These are phyloP conservation scores for Mentha longifolia DNA, from an alignment of 257 asterid species.

Conservation along the genomic window DNA sequence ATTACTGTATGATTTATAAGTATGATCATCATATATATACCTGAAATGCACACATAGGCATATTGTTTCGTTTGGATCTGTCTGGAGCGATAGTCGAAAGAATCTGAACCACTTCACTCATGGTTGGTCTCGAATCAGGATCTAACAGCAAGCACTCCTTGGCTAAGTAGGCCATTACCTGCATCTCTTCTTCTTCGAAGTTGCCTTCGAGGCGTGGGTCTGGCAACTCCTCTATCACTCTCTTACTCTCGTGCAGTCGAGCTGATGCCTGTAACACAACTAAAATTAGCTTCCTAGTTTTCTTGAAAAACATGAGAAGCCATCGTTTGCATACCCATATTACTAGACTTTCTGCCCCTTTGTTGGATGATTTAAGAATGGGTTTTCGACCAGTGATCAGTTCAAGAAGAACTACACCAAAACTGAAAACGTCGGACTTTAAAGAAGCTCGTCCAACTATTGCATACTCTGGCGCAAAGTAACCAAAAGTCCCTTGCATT, in stretches of 20 bases:
- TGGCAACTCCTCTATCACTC: conserved; percentile 80
- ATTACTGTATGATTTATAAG: not conserved
- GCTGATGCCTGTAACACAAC: conserved; percentile 69
- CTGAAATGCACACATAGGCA: conserved; percentile 51
- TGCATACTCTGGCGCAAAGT: conserved; percentile 96
- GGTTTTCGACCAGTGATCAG: conserved; percentile 85
- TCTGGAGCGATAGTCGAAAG: conserved; percentile 83
- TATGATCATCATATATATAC: conserved; percentile 31
- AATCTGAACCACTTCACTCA: conserved; percentile 92
- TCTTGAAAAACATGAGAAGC: not conserved
- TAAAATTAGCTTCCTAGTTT: conserved; percentile 26
- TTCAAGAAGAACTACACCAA: conserved; percentile 97
- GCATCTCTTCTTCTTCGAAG: conserved; percentile 87
- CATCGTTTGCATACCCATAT: conserved; percentile 73
- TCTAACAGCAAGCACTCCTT: conserved; percentile 91
- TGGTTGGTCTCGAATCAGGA: conserved; percentile 93
- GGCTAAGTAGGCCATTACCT: conserved; percentile 91
- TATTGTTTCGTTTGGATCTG: conserved; percentile 69
- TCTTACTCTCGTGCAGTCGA: conserved; percentile 72
- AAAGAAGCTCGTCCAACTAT: conserved; percentile 85
- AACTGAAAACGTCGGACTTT: conserved; percentile 96
- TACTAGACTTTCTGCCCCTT: conserved; percentile 82
- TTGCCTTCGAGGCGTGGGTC: conserved; percentile 72
- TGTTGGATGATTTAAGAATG: conserved; percentile 59
- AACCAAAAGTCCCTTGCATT: conserved; percentile 98